phyloP scores from a whole-genome alignment of 2,329 filamentous ascomycete species.

The Colletotrichum sidae region DNA sequence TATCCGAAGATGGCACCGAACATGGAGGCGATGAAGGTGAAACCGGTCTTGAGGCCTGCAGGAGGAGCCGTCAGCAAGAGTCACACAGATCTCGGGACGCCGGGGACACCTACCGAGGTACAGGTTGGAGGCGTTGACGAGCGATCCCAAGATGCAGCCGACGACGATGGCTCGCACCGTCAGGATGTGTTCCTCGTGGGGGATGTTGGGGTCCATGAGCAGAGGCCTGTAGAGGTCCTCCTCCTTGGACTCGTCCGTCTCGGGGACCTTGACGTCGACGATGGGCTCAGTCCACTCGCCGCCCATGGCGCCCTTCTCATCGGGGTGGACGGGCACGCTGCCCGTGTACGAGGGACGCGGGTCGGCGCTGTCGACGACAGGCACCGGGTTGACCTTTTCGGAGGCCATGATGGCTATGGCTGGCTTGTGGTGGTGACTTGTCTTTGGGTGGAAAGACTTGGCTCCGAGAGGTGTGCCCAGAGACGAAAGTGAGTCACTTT shows the following conservation, averaged over 20 bases:
- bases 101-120: slow-evolving; percentile 54
- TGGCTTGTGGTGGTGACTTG: neutral
- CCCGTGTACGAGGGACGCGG: slow-evolving; percentile 23
- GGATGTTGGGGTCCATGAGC: slow-evolving; percentile 48
- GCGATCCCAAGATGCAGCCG: slow-evolving; percentile 66
- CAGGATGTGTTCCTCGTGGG: slow-evolving; percentile 60
- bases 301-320: slow-evolving; percentile 35
- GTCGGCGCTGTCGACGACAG: slow-evolving; percentile 21
- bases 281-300: slow-evolving; percentile 38
- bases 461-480: neutral
- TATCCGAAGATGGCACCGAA: slow-evolving; percentile 70
- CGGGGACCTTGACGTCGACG: slow-evolving; percentile 42
- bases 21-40: slow-evolving; percentile 60
- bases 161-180: slow-evolving; percentile 67
- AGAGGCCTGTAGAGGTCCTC: slow-evolving; percentile 55
- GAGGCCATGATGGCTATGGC: slow-evolving; percentile 28
- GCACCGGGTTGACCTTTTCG: slow-evolving; percentile 14
- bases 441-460: neutral
- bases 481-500: neutral
- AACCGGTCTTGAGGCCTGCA: slow-evolving; percentile 62
- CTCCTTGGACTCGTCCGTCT: slow-evolving; percentile 45
- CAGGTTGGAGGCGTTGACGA: slow-evolving; percentile 72
- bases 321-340: slow-evolving; percentile 18
- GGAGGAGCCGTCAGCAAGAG: neutral
- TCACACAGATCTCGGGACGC: too few species aligned